Evolutionary conservation across 2,329 filamentous ascomycete genomes (phyloP).

Genomic region (Colletotrichum tamarilloi): DNA sequence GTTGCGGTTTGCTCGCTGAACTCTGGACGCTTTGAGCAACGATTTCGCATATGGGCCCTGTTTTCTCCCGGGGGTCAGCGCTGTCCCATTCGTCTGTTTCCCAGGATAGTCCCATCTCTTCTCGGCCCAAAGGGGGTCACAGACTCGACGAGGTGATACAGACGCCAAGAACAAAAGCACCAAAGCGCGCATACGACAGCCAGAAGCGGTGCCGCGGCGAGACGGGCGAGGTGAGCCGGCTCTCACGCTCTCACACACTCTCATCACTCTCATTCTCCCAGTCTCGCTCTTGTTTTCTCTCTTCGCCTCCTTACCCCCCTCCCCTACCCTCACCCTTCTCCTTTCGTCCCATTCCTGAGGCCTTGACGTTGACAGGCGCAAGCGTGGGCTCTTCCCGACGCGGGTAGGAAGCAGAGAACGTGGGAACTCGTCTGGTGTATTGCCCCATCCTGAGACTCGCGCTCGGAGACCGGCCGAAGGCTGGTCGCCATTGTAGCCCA

Average conservation of each 20-base stretch:
- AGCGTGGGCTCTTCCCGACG: slow-evolving; percentile 1
- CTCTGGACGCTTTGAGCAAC: slow-evolving; percentile 1
- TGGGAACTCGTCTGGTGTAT: slow-evolving; percentile 23
- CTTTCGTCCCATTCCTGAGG: slow-evolving; percentile 30
- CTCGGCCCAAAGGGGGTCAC: slow-evolving; percentile 28
- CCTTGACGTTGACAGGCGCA: slow-evolving; percentile 29
- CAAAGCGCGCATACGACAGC: slow-evolving; percentile 9
- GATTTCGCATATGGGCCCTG: background rate
- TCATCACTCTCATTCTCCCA: background rate
- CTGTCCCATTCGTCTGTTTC: slow-evolving; percentile 19
- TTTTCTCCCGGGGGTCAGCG: background rate
- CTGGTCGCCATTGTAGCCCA: slow-evolving; percentile 10
- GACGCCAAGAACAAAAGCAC: slow-evolving; percentile 24
- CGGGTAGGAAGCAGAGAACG: slow-evolving; percentile 14
- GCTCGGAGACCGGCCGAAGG: slow-evolving; percentile 23
- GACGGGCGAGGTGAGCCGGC: background rate
- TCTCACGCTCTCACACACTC: background rate
- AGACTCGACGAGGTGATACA: slow-evolving; percentile 31
- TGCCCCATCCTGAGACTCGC: background rate
- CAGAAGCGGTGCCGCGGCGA: background rate
- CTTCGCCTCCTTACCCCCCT: background rate
- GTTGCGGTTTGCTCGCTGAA: background rate
- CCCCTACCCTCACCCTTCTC: background rate
- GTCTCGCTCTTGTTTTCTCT: background rate
- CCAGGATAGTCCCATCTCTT: slow-evolving; percentile 11